Base-by-base conservation (phyloP, 2,329 filamentous ascomycete genomes). In the Sarocladium kiliense region DNA sequence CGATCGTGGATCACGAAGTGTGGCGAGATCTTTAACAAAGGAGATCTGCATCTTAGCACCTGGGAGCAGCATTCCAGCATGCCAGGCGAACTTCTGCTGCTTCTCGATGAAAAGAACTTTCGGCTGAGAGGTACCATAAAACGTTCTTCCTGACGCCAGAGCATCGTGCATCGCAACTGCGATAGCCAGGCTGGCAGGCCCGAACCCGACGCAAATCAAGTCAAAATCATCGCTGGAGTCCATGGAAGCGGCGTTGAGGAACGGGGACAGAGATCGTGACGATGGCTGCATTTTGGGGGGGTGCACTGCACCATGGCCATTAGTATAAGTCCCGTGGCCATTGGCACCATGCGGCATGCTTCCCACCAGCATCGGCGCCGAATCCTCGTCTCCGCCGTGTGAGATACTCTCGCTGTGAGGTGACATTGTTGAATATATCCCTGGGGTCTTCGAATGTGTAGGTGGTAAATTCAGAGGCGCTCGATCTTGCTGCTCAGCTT, bases 41-140 rank as follows among this genome's bases (percentile, higher is more conserved):
- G 90, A 95, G 63, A 97, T 97, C 69, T 97, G 93, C 93, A 97
- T 97, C 74, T 88, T 91, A 54, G 92, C 89, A 4, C 91, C 92
- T 0, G 91, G 90, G 2, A 97, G 81, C 57, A 97, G 84, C 93
- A 97, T 97, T 57, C 93, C 93, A 0, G 91, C 86, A 71, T 97
- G 93, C 93, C 93, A 97, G 57, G 88, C 84, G 66, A 97, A 97
- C 49, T 79, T 75, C 30, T 77, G 66, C 72, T 97, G 93, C 70
- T 89, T 88, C 76, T 97, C 93, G 23, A 97, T 73, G 71, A 97
- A 97, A 44, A 89, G 80, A 3, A 96, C 85, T 67, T 88, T 91
- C 49, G 90, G 88, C 6, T 74, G 53, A 32, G 71, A 64, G 58
- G 66, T 71, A 37, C 71, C 69, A 56, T 77, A 61, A 59, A 79